Evolutionary conservation across 2,329 filamentous ascomycete species (phyloP), one percentile per base, ranked within the genome.

Genomic region (Fusarium phyllophilum): DNA sequence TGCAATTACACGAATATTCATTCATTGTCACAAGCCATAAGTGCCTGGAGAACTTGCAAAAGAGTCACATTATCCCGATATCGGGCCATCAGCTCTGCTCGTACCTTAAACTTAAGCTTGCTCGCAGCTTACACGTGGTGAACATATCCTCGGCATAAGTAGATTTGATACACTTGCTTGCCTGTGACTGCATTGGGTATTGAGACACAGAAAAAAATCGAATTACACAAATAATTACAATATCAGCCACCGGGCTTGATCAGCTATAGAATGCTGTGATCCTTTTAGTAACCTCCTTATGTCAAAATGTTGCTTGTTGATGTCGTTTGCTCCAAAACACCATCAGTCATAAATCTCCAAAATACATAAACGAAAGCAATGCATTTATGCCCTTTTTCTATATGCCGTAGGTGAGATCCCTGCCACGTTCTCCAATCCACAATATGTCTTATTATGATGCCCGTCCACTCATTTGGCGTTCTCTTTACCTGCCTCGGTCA

Each of bases 401-500:
- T 75, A 42, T 58, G 26, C 64, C 51, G 46, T 39, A 38, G 45
- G 49, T 39, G 41, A 52, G 26, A 66, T 49, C 70, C 56, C 60
- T 68, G 60, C 57, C 51, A 38, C 24, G 26, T 72, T 74, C 33
- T 59, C 72, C 55, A 59, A 60, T 45, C 46, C 62, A 52, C 31
- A 49, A 44, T 56, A 46, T 49, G 22, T 51, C 51, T 39, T 26
- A 29, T 42, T 42, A 54, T 54, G 31, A 54, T 54, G 31, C 34
- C 39, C 48, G 34, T 48, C 62, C 69, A 68, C 67, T 78, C 72
- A 78, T 62, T 75, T 79, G 42, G 62, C 29, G 51, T 80, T 79
- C 42, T 78, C 78, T 68, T 77, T 78, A 41, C 70, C 75, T 26
- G 74, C 77, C 62, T 79, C 77, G 33, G 75, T 62, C 57, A 80